Conservation (phyloP, 2,329 filamentous ascomycete species). For the Ambrosiella beaveri region DNA sequence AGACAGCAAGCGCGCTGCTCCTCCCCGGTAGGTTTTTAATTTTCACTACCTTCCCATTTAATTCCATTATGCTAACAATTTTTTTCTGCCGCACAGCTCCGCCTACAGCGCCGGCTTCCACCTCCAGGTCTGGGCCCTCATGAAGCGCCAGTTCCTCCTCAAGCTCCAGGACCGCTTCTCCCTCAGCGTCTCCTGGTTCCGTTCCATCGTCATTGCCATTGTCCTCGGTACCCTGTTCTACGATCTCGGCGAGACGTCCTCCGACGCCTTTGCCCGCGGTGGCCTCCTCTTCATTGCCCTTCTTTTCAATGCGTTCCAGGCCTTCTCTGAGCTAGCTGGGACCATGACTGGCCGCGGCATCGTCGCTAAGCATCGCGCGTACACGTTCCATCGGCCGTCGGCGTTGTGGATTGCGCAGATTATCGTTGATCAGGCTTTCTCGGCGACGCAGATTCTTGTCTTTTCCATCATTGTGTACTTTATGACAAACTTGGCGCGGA, state of each 20-base stretch:
- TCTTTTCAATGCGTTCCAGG: slow-evolving; percentile 75
- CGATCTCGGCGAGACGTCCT: slow-evolving; percentile 45
- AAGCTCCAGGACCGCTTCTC: slow-evolving; percentile 75
- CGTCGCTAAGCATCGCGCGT: slow-evolving; percentile 70
- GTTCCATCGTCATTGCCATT: slow-evolving; percentile 54
- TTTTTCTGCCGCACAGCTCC: slow-evolving; percentile 2
- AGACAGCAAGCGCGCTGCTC: slow-evolving; percentile 62
- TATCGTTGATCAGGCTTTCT: slow-evolving; percentile 58
- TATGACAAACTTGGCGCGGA: slow-evolving; percentile 51
- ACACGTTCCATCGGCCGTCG: slow-evolving; percentile 66
- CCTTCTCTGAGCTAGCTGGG: slow-evolving; percentile 58
- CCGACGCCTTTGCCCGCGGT: slow-evolving; percentile 63
- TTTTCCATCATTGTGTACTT: slow-evolving; percentile 68
- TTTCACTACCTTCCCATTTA: neutral
- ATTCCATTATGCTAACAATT: neutral
- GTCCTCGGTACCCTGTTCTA: slow-evolving; percentile 67
- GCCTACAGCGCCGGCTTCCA: slow-evolving; percentile 62
- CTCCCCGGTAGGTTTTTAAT: slow-evolving; percentile 29
- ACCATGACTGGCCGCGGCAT: slow-evolving; percentile 64
- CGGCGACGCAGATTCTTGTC: slow-evolving; percentile 49
- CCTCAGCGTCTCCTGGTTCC: slow-evolving; percentile 53
- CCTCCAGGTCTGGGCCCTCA: slow-evolving; percentile 64
- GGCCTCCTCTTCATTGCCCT: slow-evolving; percentile 67
- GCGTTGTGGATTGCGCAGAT: slow-evolving; percentile 75
- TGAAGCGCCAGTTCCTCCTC: slow-evolving; percentile 69